Evolutionary conservation across 805 yeast species (phyloP), one percentile per base, ranked within the genome.

Genomic region (Wickerhamiella azymoides): DNA sequence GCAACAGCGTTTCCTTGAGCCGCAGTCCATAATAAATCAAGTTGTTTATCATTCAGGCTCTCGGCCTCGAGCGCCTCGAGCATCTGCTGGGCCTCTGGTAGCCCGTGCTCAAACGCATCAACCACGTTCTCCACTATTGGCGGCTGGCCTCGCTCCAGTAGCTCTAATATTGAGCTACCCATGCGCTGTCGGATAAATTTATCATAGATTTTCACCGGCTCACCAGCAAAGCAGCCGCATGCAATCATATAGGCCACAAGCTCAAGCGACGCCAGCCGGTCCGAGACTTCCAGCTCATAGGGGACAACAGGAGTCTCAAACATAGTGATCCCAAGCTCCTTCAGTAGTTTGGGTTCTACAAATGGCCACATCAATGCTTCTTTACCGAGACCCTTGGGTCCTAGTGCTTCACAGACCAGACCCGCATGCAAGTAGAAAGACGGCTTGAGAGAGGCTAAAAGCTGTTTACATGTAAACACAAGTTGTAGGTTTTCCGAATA

Each of bases 281-380:
- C 35, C n/a, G 36, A 16, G 13, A 57, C 76, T 82, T 50, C 70
- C 80, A 54, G 81, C 80, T 58, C 64, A 80, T 51, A 92, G 80
- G 68, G 95, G 89, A 32, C 93, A 93, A 5, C 79, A 81, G 2
- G 93, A 92, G 27, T 83, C 83, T 9, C 74, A 77, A 57, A 82
- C 88, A 1, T 68, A 77, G n/a, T 63, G 80, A 47, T 83, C 77
- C 60, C 72, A 89, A 62, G 76, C 80, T 18, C 48, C 13, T 46
- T 56, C 53, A 70, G 46, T 5, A 56, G 40, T 10, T 52, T 46
- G 8, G 46, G 33, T 10, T 54, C 47, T 5, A 62, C 49, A 49
- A 62, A 57, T 17, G 55, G 53, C 47, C 57, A 54, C 14, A 18
- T 11, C 13, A 50, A 36, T 10, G 51, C 47, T 13, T 36, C 25